Evolutionary conservation across 2,329 filamentous ascomycete genomes (phyloP), one percentile per base, ranked within the genome.

Genomic region (Aureobasidium sp.): DNA sequence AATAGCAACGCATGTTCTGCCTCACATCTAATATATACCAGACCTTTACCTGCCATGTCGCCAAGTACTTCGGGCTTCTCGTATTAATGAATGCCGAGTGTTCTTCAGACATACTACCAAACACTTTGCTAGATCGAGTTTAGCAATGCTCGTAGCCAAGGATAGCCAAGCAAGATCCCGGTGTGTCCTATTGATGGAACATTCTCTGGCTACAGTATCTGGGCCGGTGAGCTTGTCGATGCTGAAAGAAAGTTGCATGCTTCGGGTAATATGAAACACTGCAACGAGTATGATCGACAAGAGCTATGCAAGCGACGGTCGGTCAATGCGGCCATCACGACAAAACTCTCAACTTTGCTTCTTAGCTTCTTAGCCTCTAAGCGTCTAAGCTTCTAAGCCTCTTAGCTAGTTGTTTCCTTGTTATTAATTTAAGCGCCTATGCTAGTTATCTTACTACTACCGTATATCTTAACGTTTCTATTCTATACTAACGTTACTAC

Each of bases 211-310:
- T 8, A 11, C 25, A 57, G 27, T 39, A 57, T 37, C 27, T 53
- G 25, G 39, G 2, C 27, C 39, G 29, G 12, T 2, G 29, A 5
- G 7, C 45, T 25, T 9, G 12, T 45, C 27, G 6, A 22, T 5
- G 41, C 11, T 36, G 22, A 31, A 25, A n/a, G 11, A 36, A 17
- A 45, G 9, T n/a, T 45, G 53, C 53, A 29, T n/a, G 25, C 9
- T 42, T 42, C 37, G 37, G 52, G 25, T 44, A 36, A 57, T 36
- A 11, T 57, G 53, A 57, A 45, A 57, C 53, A 45, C 17, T 36
- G 41, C 53, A 31, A n/a, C 53, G 39, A 45, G 53, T 57, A 45
- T 57, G 53, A 57, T 57, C 53, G 39, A 39, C 53, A 57, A 17
- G 14, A 36, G 20, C 11, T 25, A 57, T 57, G 27, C 45, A 45